Conservation (phyloP, 192 early-diverging fungal species). For the Backusella morwellensis region DNA sequence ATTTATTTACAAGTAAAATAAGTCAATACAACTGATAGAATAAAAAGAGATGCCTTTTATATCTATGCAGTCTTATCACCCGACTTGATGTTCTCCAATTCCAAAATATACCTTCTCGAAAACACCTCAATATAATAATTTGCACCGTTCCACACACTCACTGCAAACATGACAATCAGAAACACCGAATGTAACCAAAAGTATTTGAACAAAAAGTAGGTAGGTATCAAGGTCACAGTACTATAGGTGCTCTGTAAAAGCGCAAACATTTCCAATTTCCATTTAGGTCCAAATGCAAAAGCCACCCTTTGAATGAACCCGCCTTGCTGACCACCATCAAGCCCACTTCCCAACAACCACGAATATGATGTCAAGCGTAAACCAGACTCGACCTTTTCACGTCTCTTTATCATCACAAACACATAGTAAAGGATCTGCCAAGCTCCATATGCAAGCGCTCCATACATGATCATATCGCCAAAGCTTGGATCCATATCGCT, state of each 20-base stretch:
- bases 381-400: slow-evolving; percentile 36
- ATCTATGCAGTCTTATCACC: too few relatives aligned
- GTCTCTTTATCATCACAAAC: slow-evolving; percentile 30
- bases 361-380: slow-evolving; percentile 58
- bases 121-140: slow-evolving; percentile 74
- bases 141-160: slow-evolving; percentile 66
- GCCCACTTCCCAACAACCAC: slow-evolving; percentile 47
- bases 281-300: slow-evolving; percentile 46
- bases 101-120: slow-evolving; percentile 47
- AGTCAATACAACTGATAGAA: too few relatives aligned
- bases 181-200: slow-evolving; percentile 56
- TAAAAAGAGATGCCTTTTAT: too few relatives aligned
- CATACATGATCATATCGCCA: slow-evolving; percentile 12
- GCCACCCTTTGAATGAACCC: slow-evolving; percentile 40
- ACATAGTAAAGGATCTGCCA: slow-evolving; percentile 35
- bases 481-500: slow-evolving; percentile 20
- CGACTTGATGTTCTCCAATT: slow-evolving; percentile 24
- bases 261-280: slow-evolving; percentile 62
- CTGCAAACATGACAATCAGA: slow-evolving; percentile 48
- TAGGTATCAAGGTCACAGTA: slow-evolving; percentile 33
- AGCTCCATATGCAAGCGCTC: slow-evolving; percentile 21
- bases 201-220: slow-evolving; percentile 51
- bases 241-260: slow-evolving; percentile 55
- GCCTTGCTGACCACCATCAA: slow-evolving; percentile 35
- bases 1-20: too few relatives aligned